Conservation (phyloP, 129 eudicot species). For the Solidago caesia region DNA sequence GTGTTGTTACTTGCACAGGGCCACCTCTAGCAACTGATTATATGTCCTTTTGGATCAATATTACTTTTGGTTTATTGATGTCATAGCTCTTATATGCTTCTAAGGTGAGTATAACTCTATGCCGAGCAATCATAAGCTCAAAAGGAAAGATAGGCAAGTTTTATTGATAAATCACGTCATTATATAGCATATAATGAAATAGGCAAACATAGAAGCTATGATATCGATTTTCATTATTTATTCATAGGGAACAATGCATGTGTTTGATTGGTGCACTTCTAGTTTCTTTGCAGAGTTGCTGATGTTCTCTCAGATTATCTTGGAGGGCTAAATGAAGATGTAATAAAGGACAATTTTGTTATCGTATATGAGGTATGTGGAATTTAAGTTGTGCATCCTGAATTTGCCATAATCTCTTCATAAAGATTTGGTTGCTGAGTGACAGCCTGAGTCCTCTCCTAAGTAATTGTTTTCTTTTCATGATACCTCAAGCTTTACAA, state of each 20-base stretch:
- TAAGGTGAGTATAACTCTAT: too few species aligned
- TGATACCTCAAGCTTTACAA: not conserved
- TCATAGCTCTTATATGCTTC: too few species aligned
- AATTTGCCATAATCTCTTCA: too few species aligned
- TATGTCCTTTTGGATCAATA: too few species aligned
- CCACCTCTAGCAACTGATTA: too few species aligned
- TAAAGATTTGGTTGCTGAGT: not conserved
- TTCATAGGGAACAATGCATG: not conserved
- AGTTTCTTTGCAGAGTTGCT: conserved; percentile 99
- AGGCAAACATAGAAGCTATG: not conserved
- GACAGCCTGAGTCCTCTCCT: not conserved
- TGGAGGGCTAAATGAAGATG: too few species aligned
- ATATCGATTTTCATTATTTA: not conserved
- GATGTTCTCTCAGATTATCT: conserved; percentile 35
- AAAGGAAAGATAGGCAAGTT: not conserved
- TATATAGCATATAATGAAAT: not conserved
- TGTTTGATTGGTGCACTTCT: conserved; percentile 47
- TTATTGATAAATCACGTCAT: not conserved
- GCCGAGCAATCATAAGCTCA: not conserved
- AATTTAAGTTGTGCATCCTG: conserved; percentile 8
- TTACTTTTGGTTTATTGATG: too few species aligned
- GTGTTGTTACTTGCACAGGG: too few species aligned
- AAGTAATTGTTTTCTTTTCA: conserved; percentile 10
- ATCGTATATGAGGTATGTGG: conserved; percentile 32
- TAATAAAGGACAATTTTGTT: too few species aligned